Evolutionary conservation across 2,329 filamentous ascomycete species (phyloP), one percentile per base, ranked within the genome.

Genomic region (Aureobasidium sp.): DNA sequence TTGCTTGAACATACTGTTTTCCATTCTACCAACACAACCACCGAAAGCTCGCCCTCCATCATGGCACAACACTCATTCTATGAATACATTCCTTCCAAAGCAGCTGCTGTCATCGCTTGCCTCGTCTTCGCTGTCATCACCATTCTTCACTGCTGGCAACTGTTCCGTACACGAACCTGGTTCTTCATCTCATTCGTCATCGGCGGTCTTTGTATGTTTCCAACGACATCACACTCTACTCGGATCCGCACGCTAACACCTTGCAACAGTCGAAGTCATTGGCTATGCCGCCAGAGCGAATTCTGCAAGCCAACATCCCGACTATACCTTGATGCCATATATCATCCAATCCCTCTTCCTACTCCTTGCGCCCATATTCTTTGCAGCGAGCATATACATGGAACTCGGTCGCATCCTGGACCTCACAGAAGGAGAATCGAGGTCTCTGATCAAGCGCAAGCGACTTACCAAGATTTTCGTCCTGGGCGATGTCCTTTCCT

Each of bases 381-480:
- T 82, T 72, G 82, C 84, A 31, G 84, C 84, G 3, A 79, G 82
- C 11, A 80, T 86, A 47, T 86, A 86, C 78, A 86, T 86, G 83
- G 78, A 79, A 15, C 78, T 85, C 4, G 81, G 81, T 9, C 77
- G 84, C 15, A 70, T 84, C 31, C 80, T 85, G 61, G 72, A 72
- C 18, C 75, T 77, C 54, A 75, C 82, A 5, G 75, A 82, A 25
- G 83, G 79, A 3, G 76, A 80, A n/a, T 65, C 74, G 0, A 76
- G 80, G 69, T 81, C 84, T 0, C 67, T 85, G 25, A 77, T 87
- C 50, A 70, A 75, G 1, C 74, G 77, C 1, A 77, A 67, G 10
- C 83, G 82, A 79, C 73, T 89, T 8, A 88, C 87, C 4, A 84
- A 81, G 63, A 77, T 85, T 42, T 90, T 90, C 67, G 86, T 90